phyloP scores from a whole-genome alignment of 1,139 yeast species.

The Yamadazyma epiphylla region DNA sequence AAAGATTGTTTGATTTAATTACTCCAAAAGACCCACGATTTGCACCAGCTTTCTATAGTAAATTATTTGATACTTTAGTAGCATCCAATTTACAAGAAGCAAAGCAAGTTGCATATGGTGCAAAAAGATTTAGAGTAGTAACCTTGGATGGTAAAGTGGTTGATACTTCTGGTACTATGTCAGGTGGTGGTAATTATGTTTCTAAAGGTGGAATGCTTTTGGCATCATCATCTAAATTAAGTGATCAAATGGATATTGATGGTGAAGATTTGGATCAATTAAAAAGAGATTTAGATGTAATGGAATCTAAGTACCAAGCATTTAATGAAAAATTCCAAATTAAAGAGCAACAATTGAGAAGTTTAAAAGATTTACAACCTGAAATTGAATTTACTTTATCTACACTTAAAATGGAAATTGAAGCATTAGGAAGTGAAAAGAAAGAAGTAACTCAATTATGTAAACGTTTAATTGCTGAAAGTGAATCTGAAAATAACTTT shows the following conservation, averaged over 20 bases:
- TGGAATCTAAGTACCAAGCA: constrained; percentile 53
- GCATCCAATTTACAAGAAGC: constrained; percentile 80
- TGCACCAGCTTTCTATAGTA: constrained; percentile 86
- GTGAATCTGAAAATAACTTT: constrained; percentile 22
- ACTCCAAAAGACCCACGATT: constrained; percentile 63
- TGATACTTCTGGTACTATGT: constrained; percentile 94
- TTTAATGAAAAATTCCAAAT: constrained; percentile 53
- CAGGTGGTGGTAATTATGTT: constrained; percentile 86
- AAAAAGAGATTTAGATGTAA: constrained; percentile 48
- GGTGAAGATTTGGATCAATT: constrained; percentile 58
- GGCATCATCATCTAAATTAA: constrained; percentile 19
- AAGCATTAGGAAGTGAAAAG: constrained; percentile 49
- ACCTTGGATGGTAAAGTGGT: constrained; percentile 90
- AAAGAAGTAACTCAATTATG: constrained; percentile 36
- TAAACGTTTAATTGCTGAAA: constrained; percentile 35
- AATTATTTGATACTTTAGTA: constrained; percentile 81
- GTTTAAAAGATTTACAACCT: constrained; percentile 63
- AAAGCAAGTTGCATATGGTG: constrained; percentile 82
- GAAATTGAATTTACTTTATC: constrained; percentile 63
- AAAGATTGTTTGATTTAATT: constrained; percentile 82
- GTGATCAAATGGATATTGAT: constrained; percentile 27
- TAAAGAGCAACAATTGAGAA: constrained; percentile 58
- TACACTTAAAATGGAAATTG: constrained; percentile 61
- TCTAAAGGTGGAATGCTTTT: constrained; percentile 65
- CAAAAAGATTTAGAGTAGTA: constrained; percentile 79